Percentiles rank a stretch among this genome's conserved stretches.
These are phyloP conservation scores for Candida methanosorbosa DNA, from an alignment of 805 yeast genomes.

Conservation along the genomic window DNA sequence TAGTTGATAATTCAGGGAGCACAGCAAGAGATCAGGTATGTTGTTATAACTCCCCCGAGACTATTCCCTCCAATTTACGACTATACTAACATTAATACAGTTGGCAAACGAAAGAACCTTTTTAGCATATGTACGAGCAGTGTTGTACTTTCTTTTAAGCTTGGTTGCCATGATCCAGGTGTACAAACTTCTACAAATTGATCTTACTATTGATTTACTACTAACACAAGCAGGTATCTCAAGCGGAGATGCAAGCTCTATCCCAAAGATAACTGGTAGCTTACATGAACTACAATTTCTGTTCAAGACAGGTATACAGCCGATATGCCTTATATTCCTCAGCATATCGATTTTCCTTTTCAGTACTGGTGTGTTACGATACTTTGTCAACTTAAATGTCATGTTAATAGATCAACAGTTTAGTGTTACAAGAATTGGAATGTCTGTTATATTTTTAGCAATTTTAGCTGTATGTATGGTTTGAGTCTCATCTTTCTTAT, in stretches of 20 bases:
- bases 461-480: conserved; percentile 7
- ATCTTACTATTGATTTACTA: not conserved
- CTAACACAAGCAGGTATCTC: not conserved
- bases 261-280: no score
- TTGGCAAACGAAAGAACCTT: conserved; percentile 43
- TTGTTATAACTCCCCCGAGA: no score
- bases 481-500: not conserved
- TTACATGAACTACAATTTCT: no score
- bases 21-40: not conserved
- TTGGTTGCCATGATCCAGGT: conserved; percentile 35
- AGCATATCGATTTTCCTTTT: conserved; percentile 1
- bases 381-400: conserved; percentile 10
- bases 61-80: no score
- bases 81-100: conserved; percentile 7
- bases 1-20: not conserved
- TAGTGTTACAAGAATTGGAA: conserved; percentile 9
- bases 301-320: not conserved
- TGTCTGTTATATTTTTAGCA: conserved; percentile 3
- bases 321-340: not conserved
- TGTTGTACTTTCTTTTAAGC: conserved; percentile 29
- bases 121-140: conserved; percentile 37
- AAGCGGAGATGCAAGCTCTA: no score
- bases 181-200: conserved; percentile 15
- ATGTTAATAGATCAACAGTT: conserved; percentile 8
- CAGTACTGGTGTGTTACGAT: conserved; percentile 8